These are phyloP conservation scores for Diaporthe longicolla DNA, from an alignment of 2,329 filamentous ascomycete genomes.

Conservation along the genomic window DNA sequence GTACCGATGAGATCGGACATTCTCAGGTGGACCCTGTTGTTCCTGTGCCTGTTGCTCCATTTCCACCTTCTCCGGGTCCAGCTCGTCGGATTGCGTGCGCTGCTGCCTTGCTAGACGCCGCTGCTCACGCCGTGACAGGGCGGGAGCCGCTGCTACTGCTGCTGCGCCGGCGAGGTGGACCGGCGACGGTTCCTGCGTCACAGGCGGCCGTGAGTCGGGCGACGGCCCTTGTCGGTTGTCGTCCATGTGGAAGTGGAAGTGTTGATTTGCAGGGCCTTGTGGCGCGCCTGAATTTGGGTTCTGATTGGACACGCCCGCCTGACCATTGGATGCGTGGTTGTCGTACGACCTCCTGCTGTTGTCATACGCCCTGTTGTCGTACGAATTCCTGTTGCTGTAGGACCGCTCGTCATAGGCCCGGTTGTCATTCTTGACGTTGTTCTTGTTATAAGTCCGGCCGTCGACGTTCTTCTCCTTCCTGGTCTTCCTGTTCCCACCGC, in stretches of 20 bases:
- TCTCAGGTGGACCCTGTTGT: slow-evolving; percentile 1
- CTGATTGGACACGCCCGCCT: neutral
- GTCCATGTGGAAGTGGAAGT: slow-evolving; percentile 36
- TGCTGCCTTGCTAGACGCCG: slow-evolving; percentile 21
- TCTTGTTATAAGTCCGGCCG: slow-evolving; percentile 34
- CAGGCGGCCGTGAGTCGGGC: neutral
- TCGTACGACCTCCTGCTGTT: slow-evolving; percentile 37
- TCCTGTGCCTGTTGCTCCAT: slow-evolving; percentile 38
- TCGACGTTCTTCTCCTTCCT: slow-evolving; percentile 39
- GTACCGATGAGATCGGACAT: slow-evolving; percentile 32
- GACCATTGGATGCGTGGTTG: slow-evolving; percentile 8
- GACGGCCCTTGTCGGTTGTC: slow-evolving; percentile 1
- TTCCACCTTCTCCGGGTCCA: slow-evolving; percentile 38
- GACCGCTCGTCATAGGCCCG: slow-evolving; percentile 36
- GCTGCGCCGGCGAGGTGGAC: slow-evolving; percentile 1
- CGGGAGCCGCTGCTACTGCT: neutral
- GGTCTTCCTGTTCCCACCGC: slow-evolving; percentile 43
- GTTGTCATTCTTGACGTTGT: slow-evolving; percentile 37
- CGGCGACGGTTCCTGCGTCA: slow-evolving; percentile 8
- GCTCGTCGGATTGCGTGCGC: neutral
- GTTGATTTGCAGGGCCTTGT: slow-evolving; percentile 14
- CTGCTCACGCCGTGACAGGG: slow-evolving; percentile 35
- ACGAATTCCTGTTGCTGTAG: slow-evolving; percentile 37
- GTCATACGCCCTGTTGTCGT: slow-evolving; percentile 40
- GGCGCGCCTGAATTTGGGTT: slow-evolving; percentile 24